Base-by-base conservation (phyloP, 805 yeast genomes). In the Starmerella khaoyaiensis region DNA sequence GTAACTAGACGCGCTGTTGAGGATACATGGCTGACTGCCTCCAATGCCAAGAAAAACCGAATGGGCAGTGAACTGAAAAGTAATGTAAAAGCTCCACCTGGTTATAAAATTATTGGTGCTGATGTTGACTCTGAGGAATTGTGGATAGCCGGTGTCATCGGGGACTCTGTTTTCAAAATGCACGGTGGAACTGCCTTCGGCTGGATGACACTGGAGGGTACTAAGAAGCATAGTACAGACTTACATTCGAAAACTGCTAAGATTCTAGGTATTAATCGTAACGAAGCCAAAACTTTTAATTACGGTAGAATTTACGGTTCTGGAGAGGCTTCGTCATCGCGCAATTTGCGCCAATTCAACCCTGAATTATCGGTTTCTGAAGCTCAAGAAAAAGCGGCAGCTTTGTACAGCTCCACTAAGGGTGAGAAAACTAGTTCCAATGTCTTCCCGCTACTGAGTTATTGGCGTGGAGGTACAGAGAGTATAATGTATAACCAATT, bases 161-260 rank as follows among this genome's bases (percentile, higher is more conserved):
- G 98, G 3, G 99, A 90, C 55, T 76, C 97, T 0, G 72, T 77
- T 36, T 82, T 87, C 58, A 72, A 77, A 23, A 62, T 80, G 18
- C 99, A 90, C 57, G 99, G 98, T 5, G 93, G 93, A 11, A 83
- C 97, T 0, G 94, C 97, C 0, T 69, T 93, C 37, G 96, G 97
- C 0, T 93, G 98, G 98, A 93, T 90, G 99, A 86, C 96, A 2
- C 65, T 90, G 39, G 99, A 90, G 62, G 99, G 99, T 15, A 75
- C 87, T 4, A 90, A 90, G 59, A 66, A 63, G 39, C 87, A 79
- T 37, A 93, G 90, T 4, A 93, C 99, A 0, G 99, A 90, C 60
- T 61, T 93, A 42, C 99, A 90, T 55, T 83, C 96, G 0, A 84
- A 80, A 47, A 90, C 97, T 0, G 95, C 98, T 0, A 67, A 68